Base-by-base conservation (phyloP, 805 yeast species). In the Hanseniaspora nectarophila region DNA sequence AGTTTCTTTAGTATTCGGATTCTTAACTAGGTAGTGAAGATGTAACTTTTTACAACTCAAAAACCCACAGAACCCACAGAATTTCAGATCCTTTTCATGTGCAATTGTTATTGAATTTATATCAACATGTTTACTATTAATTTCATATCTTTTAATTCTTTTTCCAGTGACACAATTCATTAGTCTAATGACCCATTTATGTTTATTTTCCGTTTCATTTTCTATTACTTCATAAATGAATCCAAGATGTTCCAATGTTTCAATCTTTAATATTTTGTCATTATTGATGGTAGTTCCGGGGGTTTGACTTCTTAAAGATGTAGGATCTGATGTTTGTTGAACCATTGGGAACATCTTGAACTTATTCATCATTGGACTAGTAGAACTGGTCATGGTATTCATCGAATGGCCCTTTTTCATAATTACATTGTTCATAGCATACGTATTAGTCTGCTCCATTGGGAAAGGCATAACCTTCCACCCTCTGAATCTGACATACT, bases 31-130 rank as follows among this genome's bases (percentile, higher is more conserved):
- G 64, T 87, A 87, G 0, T 81, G 81, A 20, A 86, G 70, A 1
- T 90, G 81, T 50, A 87, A 73, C 3, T 89, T 75, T 21, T 78
- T 73, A 38, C 87, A 75, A 0, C 95, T 82, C 0, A 85, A 87
- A 68, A 94, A 82, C 2, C 96, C 96, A 70, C 96, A 87, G 66
- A 87, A 87, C 43, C 83, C 74, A 67, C 96, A 87, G 67, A 52
- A 52, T 20, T 87, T 95, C 0, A 87, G 80, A 5, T 95, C 94
- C 58, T 82, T 87, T 40, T 84, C 81, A 62, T 87, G 95, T 56
- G 85, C 78, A 1, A 84, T 92, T 53, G 73, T 70, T 56, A 87
- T 74, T 0, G 82, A 21, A 10, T 33, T 13, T n/a, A 49, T n/a
- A 1, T 33, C 24, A 9, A 49, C 53, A 34, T 42, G 16, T 8